Base-by-base conservation (phyloP, 306 rosid species). In the Cicer yamashitae region DNA sequence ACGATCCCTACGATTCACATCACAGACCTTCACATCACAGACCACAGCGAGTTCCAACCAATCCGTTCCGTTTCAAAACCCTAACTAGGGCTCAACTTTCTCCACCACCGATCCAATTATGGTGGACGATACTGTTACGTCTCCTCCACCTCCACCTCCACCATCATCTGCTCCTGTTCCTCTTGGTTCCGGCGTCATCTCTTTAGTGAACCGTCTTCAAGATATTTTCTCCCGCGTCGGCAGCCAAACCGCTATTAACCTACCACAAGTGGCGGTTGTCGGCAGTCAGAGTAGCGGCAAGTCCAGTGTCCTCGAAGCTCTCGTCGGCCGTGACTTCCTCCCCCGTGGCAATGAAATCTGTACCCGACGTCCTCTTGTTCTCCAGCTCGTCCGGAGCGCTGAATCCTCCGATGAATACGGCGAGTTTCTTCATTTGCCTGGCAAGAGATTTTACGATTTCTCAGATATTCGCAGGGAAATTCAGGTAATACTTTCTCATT, bases 201-300 rank as follows among this genome's bases (percentile, higher is more conserved):
- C 98, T 6, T 71, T 96, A 8, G 97, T 89, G 15, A 96, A 96
- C 82, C 89, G 88, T 76, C 99, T 96, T 12, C 99, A 96, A 82
- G 99, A 96, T 78, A 96, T 96, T 52, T 90, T 96, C 81, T 77
- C 99, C 17, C 92, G 91, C 87, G 87, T 96, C 8, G 98, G 99
- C 0, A 90, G 93, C 86, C 97, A 89, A 48, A 89, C 96, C 20
- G 88, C 96, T 63, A 92, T 96, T 80, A 94, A 96, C 87, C 96
- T 96, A 20, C 99, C 99, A 4, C 99, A 96, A 73, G 99, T 96
- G 9, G 96, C 98, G 17, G 99, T 96, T 22, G 98, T 96, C 39
- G 99, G 99, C 3, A 92, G 99, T 83, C 98, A 96, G 87, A 96
- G 99, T 62, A 92, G 99, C 74, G 98, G 99, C 74, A 96, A 96